phyloP scores from a whole-genome alignment of 176 grass and related monocot genomes.

The Typha latifolia region DNA sequence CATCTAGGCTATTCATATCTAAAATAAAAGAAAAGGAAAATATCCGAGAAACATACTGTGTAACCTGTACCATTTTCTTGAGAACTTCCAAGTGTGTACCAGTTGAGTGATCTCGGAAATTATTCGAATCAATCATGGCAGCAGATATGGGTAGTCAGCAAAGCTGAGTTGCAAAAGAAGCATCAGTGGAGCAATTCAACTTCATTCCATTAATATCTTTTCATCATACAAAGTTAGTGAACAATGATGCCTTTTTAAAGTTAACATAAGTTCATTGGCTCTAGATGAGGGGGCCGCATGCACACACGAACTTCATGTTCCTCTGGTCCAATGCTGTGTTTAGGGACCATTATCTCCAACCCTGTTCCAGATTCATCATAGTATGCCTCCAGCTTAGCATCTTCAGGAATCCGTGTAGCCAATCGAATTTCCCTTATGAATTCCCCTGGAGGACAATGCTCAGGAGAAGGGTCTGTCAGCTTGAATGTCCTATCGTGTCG shows the following conservation, averaged over 20 bases:
- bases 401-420: slow-evolving; percentile 82
- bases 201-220: slow-evolving; percentile 21
- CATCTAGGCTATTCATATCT: slow-evolving; percentile 11
- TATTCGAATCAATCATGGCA: slow-evolving; percentile 25
- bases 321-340: slow-evolving; percentile 70
- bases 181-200: slow-evolving; percentile 8
- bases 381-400: slow-evolving; percentile 75
- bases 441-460: slow-evolving; percentile 92
- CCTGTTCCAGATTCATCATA: slow-evolving; percentile 67
- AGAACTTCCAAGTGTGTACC: slow-evolving; percentile 19
- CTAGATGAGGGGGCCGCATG: slow-evolving; percentile 65
- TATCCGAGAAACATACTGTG: slow-evolving; percentile 23
- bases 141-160: slow-evolving; percentile 33
- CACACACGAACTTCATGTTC: slow-evolving; percentile 95
- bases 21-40: slow-evolving; percentile 17
- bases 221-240: slow-evolving; percentile 29
- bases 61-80: slow-evolving; percentile 23
- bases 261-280: slow-evolving; percentile 32
- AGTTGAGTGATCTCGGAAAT: slow-evolving; percentile 19
- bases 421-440: slow-evolving; percentile 77
- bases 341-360: slow-evolving; percentile 87
- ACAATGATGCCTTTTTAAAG: slow-evolving; percentile 4
- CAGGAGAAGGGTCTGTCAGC: slow-evolving; percentile 55
- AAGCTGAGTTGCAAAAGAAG: slow-evolving; percentile 32
- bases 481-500: slow-evolving; percentile 86